phyloP scores from a whole-genome alignment of 2,329 filamentous ascomycete genomes.

The Endocalyx cinctus region DNA sequence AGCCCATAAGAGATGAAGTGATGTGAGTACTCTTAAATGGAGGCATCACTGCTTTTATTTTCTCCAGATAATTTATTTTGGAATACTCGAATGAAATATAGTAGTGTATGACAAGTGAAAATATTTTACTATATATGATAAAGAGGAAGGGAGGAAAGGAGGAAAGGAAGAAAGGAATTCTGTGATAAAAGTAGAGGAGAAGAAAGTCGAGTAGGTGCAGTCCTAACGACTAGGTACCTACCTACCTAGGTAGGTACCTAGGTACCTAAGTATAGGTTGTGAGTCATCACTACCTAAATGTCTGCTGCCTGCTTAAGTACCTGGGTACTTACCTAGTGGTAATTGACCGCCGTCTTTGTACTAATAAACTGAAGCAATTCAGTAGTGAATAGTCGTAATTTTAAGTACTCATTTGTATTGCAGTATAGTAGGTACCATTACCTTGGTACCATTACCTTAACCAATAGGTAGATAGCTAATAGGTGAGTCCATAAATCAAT shows the following conservation, averaged over 20 bases:
- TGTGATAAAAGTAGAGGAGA: background rate
- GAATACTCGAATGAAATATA: too few species aligned
- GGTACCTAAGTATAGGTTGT: too few species aligned
- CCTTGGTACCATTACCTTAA: background rate
- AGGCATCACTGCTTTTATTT: constrained; percentile 1
- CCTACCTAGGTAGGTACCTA: background rate
- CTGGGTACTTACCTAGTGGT: background rate
- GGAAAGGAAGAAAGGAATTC: too few species aligned
- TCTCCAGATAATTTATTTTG: background rate
- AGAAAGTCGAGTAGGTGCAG: background rate
- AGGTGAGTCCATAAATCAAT: background rate
- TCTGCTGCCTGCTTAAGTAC: background rate
- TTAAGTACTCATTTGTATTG: background rate
- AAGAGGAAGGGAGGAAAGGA: too few species aligned
- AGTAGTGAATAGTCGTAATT: too few species aligned
- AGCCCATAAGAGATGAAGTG: constrained; percentile 2
- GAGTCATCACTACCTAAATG: too few species aligned
- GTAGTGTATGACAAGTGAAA: too few species aligned
- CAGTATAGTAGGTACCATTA: background rate
- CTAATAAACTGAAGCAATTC: background rate
- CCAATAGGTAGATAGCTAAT: background rate
- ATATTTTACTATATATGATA: too few species aligned
- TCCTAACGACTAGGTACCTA: background rate
- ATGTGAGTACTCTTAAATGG: constrained; percentile 1
- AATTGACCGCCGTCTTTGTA: background rate